Base-by-base conservation (phyloP, 2,329 filamentous ascomycete species). In the Nigrospora sphaerica region DNA sequence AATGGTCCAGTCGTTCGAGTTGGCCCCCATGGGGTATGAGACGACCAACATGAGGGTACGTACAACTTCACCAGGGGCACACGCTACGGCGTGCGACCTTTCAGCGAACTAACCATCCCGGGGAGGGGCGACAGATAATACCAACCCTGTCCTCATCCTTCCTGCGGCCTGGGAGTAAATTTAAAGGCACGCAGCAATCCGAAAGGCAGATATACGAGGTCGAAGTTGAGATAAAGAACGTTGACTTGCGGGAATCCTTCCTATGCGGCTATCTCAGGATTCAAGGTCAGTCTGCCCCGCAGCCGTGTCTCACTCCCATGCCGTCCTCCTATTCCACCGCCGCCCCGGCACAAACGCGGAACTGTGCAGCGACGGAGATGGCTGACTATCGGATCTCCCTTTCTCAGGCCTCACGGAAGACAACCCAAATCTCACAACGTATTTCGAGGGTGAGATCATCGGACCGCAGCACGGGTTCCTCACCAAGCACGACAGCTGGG, bases 371-470 rank as follows among this genome's bases (percentile, higher is more conserved):
- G 23, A 28, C 23, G 23, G 23, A 28, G 23, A 28, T 28, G 6
- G 14, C 18, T 39, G 16, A 39, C 38, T 6, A 6, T 14, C 19
- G 16, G 12, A 39, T n/a, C 38, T 6, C 19, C 12, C 33, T 28
- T 28, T 6, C 12, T 12, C 55, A 96, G 91, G 91, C 44, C 74
- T 98, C 14, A 97, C 93, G 0, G 86, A 95, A 62, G 91, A 96
- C 67, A 92, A 97, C 63, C 92, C 92, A 12, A 96, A 91, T n/a
- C 74, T 98, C 43, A 97, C 92, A 10, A 98, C 93, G 1, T 98
- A 95, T 64, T 98, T 98, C 59, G 92, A 97, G 68, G 91, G 92
- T 64, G 93, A 98, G 68, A 95, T 98, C 46, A 96, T 98, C 54
- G 93, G 93, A 42, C 85, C 83, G 47, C 95, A 95, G 62, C 91